phyloP scores from a whole-genome alignment of 2,329 filamentous ascomycete genomes.

The Trichoderma asperellum region DNA sequence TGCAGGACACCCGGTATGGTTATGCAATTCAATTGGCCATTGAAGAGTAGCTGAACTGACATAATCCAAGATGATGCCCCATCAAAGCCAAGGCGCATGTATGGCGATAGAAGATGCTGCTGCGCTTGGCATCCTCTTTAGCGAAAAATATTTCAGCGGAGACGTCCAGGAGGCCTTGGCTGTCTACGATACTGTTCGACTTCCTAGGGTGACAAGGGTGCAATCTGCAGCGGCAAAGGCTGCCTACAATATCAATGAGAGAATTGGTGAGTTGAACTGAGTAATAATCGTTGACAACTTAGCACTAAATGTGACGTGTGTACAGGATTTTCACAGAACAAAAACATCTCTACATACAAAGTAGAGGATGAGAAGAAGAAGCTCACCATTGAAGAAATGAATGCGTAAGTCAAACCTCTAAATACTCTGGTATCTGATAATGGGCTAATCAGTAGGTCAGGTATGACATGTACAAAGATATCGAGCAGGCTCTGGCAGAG shows the following conservation, averaged over 20 bases:
- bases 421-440: neutral
- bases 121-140: constrained; percentile 65
- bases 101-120: constrained; percentile 71
- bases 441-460: constrained; percentile 36
- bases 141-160: constrained; percentile 49
- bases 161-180: constrained; percentile 52
- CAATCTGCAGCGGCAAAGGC: constrained; percentile 62
- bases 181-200: constrained; percentile 57
- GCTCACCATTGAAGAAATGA: constrained; percentile 72
- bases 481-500: constrained; percentile 53
- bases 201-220: constrained; percentile 59
- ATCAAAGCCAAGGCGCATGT: constrained; percentile 70
- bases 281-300: too few relatives aligned
- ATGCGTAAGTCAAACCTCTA: constrained; percentile 50
- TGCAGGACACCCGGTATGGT: constrained; percentile 63
- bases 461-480: constrained; percentile 63
- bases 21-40: neutral
- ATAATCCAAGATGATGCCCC: constrained; percentile 64
- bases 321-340: constrained; percentile 65
- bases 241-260: constrained; percentile 64
- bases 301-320: neutral
- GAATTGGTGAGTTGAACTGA: constrained; percentile 52
- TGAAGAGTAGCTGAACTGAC: neutral
- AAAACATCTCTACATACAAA: constrained; percentile 58
- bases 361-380: constrained; percentile 65